Conservation (phyloP, 2,329 filamentous ascomycete genomes). For the Clonostachys rosea region DNA sequence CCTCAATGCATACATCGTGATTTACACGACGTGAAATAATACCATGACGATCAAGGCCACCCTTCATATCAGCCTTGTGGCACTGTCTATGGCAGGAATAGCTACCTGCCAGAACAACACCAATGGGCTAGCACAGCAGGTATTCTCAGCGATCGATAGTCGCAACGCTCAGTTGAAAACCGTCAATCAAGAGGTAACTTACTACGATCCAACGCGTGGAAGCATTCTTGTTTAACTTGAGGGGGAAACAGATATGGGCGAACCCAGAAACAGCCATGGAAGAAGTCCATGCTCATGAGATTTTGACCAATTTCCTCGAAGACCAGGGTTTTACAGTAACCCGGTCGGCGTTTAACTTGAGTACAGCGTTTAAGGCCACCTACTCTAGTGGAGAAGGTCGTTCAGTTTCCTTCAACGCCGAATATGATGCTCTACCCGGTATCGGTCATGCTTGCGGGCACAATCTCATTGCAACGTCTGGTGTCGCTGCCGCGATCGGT, state of each 20-base stretch:
- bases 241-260: conserved; percentile 8
- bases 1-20: too few species aligned
- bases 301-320: conserved; percentile 10
- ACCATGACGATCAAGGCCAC: too few species aligned
- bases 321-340: conserved; percentile 15
- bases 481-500: conserved; percentile 30
- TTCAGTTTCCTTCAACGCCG: conserved; percentile 25
- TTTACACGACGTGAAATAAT: too few species aligned
- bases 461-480: conserved; percentile 46
- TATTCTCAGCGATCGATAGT: conserved; percentile 2
- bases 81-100: too few species aligned
- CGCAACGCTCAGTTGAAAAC: conserved; percentile 1
- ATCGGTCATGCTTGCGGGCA: conserved; percentile 51
- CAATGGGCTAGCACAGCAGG: conserved; percentile 1
- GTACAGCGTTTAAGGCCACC: conserved; percentile 22
- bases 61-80: too few species aligned
- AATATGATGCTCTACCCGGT: conserved; percentile 39
- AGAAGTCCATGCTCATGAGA: conserved; percentile 19
- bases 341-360: conserved; percentile 21
- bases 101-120: not conserved
- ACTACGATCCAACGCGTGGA: not conserved
- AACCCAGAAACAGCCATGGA: conserved; percentile 20
- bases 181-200: conserved; percentile 2
- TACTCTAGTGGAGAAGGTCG: conserved; percentile 16
- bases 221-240: not conserved